Percentiles rank a stretch among this genome's conserved stretches.
phyloP scores from a whole-genome alignment of 306 rosid species.

The Bauhinia variegata region DNA sequence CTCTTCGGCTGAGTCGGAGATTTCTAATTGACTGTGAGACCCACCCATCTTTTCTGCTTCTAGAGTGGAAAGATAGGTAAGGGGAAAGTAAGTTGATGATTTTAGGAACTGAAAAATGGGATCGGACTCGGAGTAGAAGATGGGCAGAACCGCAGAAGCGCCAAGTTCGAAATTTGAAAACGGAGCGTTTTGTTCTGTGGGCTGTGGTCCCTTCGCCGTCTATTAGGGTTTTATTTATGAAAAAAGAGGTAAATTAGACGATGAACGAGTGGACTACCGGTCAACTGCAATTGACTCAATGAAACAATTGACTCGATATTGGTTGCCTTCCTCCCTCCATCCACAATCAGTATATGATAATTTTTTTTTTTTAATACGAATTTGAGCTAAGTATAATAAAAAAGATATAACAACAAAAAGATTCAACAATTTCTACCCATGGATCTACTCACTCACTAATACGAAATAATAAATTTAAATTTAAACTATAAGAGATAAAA shows the following conservation, averaged over 20 bases:
- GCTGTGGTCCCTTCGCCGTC: too few relatives aligned
- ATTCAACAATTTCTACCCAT: too few relatives aligned
- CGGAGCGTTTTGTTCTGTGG: slow-evolving; percentile 29
- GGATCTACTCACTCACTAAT: too few relatives aligned
- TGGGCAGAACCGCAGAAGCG: slow-evolving; percentile 36
- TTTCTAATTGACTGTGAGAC: slow-evolving; percentile 65
- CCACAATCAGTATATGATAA: too few relatives aligned
- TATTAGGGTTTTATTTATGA: slow-evolving; percentile 40
- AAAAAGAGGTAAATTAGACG: not conserved
- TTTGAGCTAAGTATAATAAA: too few relatives aligned
- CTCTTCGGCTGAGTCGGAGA: slow-evolving; percentile 59
- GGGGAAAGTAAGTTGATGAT: not conserved
- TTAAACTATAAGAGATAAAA: too few relatives aligned
- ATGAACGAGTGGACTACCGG: not conserved
- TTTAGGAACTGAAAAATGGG: not conserved
- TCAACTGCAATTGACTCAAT: too few relatives aligned
- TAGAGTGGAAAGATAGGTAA: not conserved
- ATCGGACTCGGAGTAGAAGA: slow-evolving; percentile 14
- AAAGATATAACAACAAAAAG: too few relatives aligned
- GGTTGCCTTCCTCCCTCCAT: too few relatives aligned
- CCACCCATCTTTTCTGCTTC: slow-evolving; percentile 62
- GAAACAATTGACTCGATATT: too few relatives aligned
- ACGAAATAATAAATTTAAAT: too few relatives aligned
- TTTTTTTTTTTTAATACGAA: too few relatives aligned
- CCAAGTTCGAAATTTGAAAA: slow-evolving; percentile 69